Percentiles rank a stretch among this genome's conserved stretches.
Evolutionary conservation across 2,329 filamentous ascomycete species (phyloP).

Genomic region (Neopestalotiopsis clavispora): DNA sequence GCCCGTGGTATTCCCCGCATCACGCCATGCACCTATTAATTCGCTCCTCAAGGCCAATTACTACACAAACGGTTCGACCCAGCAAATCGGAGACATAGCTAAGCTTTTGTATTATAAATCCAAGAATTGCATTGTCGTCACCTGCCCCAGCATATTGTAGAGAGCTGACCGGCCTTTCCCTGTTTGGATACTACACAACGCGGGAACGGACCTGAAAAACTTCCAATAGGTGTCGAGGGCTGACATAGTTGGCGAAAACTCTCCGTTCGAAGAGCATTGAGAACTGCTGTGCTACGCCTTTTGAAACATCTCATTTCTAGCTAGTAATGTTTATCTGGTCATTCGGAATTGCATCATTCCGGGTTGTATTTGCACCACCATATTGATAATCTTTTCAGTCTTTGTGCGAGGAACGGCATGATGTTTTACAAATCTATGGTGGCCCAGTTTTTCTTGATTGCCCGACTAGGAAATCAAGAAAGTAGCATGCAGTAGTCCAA

Average conservation of each 20-base stretch:
- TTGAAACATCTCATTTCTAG: background rate
- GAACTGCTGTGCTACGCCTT: no score
- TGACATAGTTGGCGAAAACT: no score
- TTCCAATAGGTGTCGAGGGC: no score
- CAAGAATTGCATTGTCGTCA: background rate
- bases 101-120: background rate
- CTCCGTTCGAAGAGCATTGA: no score
- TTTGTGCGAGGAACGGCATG: background rate
- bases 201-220: no score
- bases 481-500: no score
- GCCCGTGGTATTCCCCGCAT: background rate
- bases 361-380: background rate
- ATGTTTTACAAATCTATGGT: no score
- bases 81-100: slow-evolving; percentile 4
- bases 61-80: background rate
- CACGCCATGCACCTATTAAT: background rate
- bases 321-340: background rate
- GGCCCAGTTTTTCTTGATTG: no score
- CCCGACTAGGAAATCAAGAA: no score
- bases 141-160: background rate
- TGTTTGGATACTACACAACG: no score
- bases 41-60: background rate
- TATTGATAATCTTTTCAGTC: background rate
- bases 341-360: background rate
- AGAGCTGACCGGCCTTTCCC: background rate